phyloP scores from a whole-genome alignment of 768 basidiomycete genomes.

The Tulasnella sp. region DNA sequence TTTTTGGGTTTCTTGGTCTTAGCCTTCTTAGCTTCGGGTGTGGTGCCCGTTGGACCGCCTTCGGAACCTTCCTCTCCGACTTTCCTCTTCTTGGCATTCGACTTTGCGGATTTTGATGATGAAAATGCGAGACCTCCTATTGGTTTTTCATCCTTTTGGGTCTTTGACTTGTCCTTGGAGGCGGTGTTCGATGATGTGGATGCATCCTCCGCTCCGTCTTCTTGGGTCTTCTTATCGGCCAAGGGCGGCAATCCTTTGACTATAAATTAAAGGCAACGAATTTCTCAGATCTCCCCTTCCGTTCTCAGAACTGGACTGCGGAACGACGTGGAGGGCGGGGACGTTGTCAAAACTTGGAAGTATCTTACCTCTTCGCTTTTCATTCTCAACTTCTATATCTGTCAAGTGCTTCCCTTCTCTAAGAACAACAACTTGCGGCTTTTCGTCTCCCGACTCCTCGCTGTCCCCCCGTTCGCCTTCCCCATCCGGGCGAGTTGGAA shows the following conservation, averaged over 20 bases:
- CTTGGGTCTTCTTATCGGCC: neutral
- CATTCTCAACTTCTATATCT: conserved; percentile 67
- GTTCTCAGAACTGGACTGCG: too few relatives aligned
- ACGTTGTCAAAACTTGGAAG: neutral
- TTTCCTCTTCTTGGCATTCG: conserved; percentile 29
- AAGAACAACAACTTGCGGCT: conserved; percentile 81
- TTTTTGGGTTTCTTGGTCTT: conserved; percentile 34
- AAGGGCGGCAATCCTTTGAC: conserved; percentile 26
- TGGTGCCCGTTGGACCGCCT: neutral
- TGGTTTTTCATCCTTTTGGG: conserved; percentile 3
- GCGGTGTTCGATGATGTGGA: conserved; percentile 19
- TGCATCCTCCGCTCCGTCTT: conserved; percentile 6
- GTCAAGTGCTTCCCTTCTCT: conserved; percentile 83
- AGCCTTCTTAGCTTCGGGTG: conserved; percentile 18
- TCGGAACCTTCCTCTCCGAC: conserved; percentile 21
- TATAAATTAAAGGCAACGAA: neutral
- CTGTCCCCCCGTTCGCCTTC: conserved; percentile 28
- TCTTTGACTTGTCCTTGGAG: conserved; percentile 8
- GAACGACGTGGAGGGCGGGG: neutral
- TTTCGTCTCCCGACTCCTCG: conserved; percentile 74
- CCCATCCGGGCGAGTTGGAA: conserved; percentile 15
- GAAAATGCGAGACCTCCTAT: conserved; percentile 18
- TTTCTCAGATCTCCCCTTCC: neutral
- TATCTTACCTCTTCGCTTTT: conserved; percentile 57
- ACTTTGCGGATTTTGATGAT: conserved; percentile 20